Percentiles rank a stretch among this genome's conserved stretches.
Evolutionary conservation across 2,329 filamentous ascomycete species (phyloP).

Genomic region (Uncinocarpus reesii): DNA sequence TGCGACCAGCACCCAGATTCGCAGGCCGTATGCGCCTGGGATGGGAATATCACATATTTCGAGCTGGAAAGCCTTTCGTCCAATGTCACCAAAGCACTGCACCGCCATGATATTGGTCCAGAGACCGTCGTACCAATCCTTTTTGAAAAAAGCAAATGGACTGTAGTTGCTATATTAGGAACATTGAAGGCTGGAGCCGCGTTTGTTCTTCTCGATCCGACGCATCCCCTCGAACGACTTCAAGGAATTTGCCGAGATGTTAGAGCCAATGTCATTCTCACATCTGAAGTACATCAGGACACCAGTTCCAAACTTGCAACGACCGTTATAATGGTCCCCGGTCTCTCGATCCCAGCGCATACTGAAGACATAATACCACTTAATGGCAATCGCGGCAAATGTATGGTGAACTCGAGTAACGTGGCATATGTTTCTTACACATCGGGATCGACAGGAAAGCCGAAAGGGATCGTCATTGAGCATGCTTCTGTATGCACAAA

Average conservation of each 20-base stretch:
- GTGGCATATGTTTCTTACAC: slow-evolving; percentile 48
- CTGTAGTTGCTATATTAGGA: slow-evolving; percentile 15
- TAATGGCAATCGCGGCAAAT: neutral
- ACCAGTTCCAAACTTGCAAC: neutral
- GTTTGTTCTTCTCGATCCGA: slow-evolving; percentile 16
- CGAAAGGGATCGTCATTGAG: slow-evolving; percentile 48
- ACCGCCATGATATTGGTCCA: slow-evolving; percentile 19
- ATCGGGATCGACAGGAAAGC: slow-evolving; percentile 41
- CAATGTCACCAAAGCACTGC: slow-evolving; percentile 8
- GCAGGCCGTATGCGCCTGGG: slow-evolving; percentile 20
- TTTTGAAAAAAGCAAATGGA: slow-evolving; percentile 18
- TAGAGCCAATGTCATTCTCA: slow-evolving; percentile 10
- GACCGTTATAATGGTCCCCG: neutral
- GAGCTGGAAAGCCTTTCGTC: slow-evolving; percentile 19
- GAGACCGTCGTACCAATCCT: slow-evolving; percentile 13
- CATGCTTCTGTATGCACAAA: slow-evolving; percentile 46
- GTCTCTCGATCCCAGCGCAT: neutral
- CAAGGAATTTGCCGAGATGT: slow-evolving; percentile 14
- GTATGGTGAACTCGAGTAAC: slow-evolving; percentile 3
- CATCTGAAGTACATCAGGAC: slow-evolving; percentile 3
- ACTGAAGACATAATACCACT: neutral
- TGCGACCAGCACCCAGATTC: slow-evolving; percentile 13
- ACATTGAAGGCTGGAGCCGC: slow-evolving; percentile 17
- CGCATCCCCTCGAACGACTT: slow-evolving; percentile 14
- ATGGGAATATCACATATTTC: slow-evolving; percentile 17